phyloP scores from a whole-genome alignment of 371 early-diverging fungal genomes.

The Funneliformis caledonium region DNA sequence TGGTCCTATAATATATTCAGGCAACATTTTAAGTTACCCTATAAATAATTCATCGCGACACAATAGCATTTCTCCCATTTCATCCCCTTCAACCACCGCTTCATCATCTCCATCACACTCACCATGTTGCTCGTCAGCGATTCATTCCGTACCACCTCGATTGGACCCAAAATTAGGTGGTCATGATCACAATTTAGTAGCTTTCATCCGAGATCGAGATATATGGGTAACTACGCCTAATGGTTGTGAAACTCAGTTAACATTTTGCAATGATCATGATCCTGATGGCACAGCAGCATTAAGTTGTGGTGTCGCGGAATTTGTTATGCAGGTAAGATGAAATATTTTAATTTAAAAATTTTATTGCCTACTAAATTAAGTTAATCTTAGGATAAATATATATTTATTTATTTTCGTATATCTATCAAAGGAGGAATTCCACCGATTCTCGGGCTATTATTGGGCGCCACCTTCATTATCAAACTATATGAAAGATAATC shows the following conservation, averaged over 20 bases:
- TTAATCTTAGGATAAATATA: background rate
- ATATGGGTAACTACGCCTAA: conserved; percentile 65
- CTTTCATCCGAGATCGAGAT: conserved; percentile 68
- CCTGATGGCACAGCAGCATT: conserved; percentile 47
- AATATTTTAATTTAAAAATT: background rate
- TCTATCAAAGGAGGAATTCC: conserved; percentile 67
- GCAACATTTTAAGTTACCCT: background rate
- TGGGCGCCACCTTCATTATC: conserved; percentile 55
- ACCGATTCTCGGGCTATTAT: conserved; percentile 70
- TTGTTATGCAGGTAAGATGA: conserved; percentile 68
- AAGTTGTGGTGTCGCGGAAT: conserved; percentile 72
- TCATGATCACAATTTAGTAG: conserved; percentile 52
- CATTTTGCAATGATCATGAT: conserved; percentile 55
- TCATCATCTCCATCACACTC: conserved; percentile 16
- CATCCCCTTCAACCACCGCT: conserved; percentile 33
- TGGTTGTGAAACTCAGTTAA: conserved; percentile 68
- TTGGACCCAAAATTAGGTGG: conserved; percentile 71
- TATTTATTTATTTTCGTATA: background rate
- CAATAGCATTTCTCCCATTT: conserved; percentile 34
- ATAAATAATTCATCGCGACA: conserved; percentile 18
- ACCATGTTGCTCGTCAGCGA: conserved; percentile 1
- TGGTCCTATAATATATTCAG: conserved; percentile 4
- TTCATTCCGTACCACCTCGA: conserved; percentile 41
- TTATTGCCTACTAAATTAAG: background rate
- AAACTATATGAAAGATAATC: conserved; percentile 19